phyloP scores from a whole-genome alignment of 1,284 basidiomycete genomes.

The Lentinus polychrous region DNA sequence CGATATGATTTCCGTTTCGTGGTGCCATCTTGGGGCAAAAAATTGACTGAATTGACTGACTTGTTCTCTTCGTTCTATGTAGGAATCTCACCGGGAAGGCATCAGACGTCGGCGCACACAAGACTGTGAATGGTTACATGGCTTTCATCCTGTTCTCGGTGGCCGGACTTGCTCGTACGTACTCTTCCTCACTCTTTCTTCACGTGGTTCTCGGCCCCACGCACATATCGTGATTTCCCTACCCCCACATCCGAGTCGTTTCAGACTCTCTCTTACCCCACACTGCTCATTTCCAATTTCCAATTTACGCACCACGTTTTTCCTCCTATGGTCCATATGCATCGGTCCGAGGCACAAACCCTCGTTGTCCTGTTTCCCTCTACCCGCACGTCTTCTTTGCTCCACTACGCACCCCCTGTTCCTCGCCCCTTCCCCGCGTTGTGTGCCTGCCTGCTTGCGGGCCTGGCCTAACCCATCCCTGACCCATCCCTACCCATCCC shows the following conservation, averaged over 20 bases:
- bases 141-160: constrained; percentile 79
- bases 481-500: too few species aligned
- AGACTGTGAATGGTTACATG: constrained; percentile 72
- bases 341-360: too few species aligned
- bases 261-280: too few species aligned
- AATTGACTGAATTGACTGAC: neutral
- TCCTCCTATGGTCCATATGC: too few species aligned
- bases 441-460: neutral
- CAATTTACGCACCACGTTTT: too few species aligned
- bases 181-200: neutral
- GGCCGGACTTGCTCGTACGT: constrained; percentile 78
- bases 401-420: neutral
- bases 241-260: too few species aligned
- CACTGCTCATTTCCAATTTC: too few species aligned
- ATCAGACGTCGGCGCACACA: constrained; percentile 34
- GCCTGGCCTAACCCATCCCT: neutral
- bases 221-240: neutral
- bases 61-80: constrained; percentile 14
- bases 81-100: constrained; percentile 48
- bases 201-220: neutral
- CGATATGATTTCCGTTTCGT: constrained; percentile 5
- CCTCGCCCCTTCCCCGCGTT: neutral
- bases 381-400: too few species aligned
- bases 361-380: too few species aligned
- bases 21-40: constrained; percentile 4